Evolutionary conservation across 768 basidiomycete species (phyloP).

Genomic region (Rossbeevera mucosa): DNA sequence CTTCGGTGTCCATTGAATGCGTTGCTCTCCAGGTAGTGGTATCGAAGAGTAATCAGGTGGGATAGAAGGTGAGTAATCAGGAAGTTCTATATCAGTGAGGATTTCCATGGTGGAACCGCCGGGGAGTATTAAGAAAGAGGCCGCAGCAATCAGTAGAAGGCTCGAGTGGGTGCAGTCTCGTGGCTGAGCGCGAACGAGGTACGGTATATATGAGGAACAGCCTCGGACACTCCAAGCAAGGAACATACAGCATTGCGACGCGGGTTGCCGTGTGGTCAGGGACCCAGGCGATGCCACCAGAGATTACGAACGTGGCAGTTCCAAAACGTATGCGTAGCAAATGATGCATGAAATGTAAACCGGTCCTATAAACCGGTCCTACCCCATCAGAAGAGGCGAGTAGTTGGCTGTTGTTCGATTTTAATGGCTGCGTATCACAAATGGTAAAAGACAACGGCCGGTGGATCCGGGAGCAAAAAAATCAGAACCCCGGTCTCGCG

Average conservation of each 20-base stretch:
- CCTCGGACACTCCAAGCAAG: neutral
- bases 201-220: conserved; percentile 26
- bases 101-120: conserved; percentile 12
- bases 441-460: neutral
- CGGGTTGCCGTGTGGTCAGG: conserved; percentile 11
- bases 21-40: conserved; percentile 48
- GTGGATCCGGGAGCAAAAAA: neutral
- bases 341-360: neutral
- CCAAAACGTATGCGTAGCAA: conserved; percentile 4
- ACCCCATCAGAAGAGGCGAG: neutral
- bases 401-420: neutral
- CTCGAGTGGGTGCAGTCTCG: neutral
- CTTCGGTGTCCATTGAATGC: conserved; percentile 45
- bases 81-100: conserved; percentile 27
- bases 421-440: neutral
- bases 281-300: conserved; percentile 15
- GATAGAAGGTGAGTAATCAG: conserved; percentile 50
- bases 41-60: conserved; percentile 58
- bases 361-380: neutral
- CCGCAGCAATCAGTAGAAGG: neutral
- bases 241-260: neutral
- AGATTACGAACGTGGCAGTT: conserved; percentile 8
- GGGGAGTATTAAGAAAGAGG: neutral
- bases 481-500: neutral
- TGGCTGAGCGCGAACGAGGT: conserved; percentile 4